phyloP scores from a whole-genome alignment of 768 basidiomycete species.

The Pisolithus marmoratus region DNA sequence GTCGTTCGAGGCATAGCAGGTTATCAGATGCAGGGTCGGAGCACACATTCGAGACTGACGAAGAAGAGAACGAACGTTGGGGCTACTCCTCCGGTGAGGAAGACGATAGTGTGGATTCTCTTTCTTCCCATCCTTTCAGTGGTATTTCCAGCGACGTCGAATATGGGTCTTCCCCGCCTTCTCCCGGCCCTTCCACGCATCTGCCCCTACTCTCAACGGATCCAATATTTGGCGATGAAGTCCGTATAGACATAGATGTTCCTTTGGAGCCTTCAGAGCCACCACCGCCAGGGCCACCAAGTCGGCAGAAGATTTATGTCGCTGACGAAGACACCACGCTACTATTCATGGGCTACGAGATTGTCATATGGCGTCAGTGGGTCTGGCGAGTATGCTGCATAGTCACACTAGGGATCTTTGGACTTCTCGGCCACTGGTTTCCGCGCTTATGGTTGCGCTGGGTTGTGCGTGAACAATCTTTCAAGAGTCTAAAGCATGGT shows the following conservation, averaged over 20 bases:
- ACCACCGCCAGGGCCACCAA: conserved; percentile 79
- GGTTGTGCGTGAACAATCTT: conserved; percentile 79
- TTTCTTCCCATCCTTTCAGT: conserved; percentile 14
- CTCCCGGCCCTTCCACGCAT: conserved; percentile 39
- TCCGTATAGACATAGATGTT: conserved; percentile 75
- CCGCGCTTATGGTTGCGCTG: conserved; percentile 87
- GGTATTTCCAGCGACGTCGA: conserved; percentile 52
- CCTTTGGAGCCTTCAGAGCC: conserved; percentile 55
- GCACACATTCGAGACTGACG: conserved; percentile 47
- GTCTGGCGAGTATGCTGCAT: conserved; percentile 71
- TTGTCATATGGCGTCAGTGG: conserved; percentile 51
- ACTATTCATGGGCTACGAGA: conserved; percentile 82
- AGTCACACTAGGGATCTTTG: conserved; percentile 64
- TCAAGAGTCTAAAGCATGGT: conserved; percentile 61
- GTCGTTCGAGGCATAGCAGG: conserved; percentile 43
- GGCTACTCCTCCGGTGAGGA: conserved; percentile 88
- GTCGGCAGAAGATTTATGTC: conserved; percentile 79
- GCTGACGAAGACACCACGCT: conserved; percentile 87
- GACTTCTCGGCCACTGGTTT: conserved; percentile 88
- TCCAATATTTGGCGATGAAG: conserved; percentile 78
- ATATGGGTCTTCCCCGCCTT: conserved; percentile 67
- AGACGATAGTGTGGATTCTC: conserved; percentile 40
- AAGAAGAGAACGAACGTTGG: conserved; percentile 75
- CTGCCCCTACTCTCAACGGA: conserved; percentile 70
- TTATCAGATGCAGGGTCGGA: conserved; percentile 57